Base-by-base conservation (phyloP, 495 filamentous ascomycete genomes). In the Talaromyces stipitatus region DNA sequence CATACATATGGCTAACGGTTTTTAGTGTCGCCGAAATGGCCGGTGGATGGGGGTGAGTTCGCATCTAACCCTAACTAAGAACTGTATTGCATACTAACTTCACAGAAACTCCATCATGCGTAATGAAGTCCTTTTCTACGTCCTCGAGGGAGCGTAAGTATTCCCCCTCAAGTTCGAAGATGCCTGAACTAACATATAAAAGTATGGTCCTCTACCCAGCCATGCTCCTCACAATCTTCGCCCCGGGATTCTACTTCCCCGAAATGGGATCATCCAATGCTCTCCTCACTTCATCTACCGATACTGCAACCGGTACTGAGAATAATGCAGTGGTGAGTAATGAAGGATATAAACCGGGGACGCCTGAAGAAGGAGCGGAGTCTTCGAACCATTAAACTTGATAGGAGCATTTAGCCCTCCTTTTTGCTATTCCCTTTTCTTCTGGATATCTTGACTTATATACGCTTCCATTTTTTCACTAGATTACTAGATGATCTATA, bases 21-120 rank as follows among this genome's bases (percentile, higher is more conserved):
- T 54, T 36, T 52, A 79, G 80, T 57, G 82, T 87, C 43, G 79
- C 80, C 0, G 82, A 86, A 66, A 85, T 88, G 81, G 78, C 80
- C 4, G 84, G 82, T 9, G 86, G 86, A 10, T 89, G 85, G 84
- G 82, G 54, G 54, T 55, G 23, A 55, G 54, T 45, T 27, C 14
- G 51, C n/a, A 1, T 24, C 30, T 38, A 12, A 7, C 18, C 28
- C 7, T 20, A 26, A 29, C 16, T 16, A 23, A 43, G 50, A 16
- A 22, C 16, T n/a, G 26, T 14, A 45, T 36, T 29, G 8, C 11
- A 30, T 24, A 33, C 33, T 41, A 45, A 12, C 14, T 33, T 53
- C 14, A 4, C 32, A 55, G 82, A 4, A 85, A 81, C 64, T 63
- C 73, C 0, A 75, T 87, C 60, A 88, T 88, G 85, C 83, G 82